Evolutionary conservation across 345 rosid genomes (phyloP), one percentile per base, ranked within the genome.

Genomic region (Reutealis trisperma): DNA sequence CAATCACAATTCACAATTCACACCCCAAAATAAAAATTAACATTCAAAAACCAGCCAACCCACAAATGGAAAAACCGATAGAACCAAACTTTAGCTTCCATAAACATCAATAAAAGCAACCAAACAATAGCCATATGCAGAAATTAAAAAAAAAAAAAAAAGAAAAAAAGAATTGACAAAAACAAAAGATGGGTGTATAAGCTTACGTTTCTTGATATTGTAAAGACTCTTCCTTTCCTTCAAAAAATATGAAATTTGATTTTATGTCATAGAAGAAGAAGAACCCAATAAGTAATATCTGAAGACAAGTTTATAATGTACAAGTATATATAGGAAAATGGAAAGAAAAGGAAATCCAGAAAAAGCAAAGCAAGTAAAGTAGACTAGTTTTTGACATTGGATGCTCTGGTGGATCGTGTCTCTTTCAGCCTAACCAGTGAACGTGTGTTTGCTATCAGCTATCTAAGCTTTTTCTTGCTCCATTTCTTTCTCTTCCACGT

Each of bases 181-280:
- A 22, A 25, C 0, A 55, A 52, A 65, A 81, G 72, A 72, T 60
- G 71, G 57, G 64, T 11, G 27, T 60, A 25, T 12, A 41, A 30
- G 78, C 89, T 84, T 83, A 87, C 92, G 83, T 84, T 86, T 68
- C 69, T 54, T 47, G 81, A 57, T 66, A 71, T 42, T 58, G 65
- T 52, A 70, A 71, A 41, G 75, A 59, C 22, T n/a, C 30, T 3
- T 3, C 10, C 2, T 73, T 19, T 67, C 24, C 25, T 65, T 85
- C 87, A 37, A 37, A 37, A 3, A 37, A 6, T 37, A 37, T 37
- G 41, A 37, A 37, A 37, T 6, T 37, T 37, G 41, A 37, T 5
- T 2, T 37, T 5, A 37, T 37, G 4, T 37, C 6, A 37, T 37
- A 37, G 41, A 37, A 37, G 41, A 37, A 37, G 72, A 74, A 60